Evolutionary conservation across 139 green algal species (phyloP), one percentile per base, ranked within the genome.

Genomic region (Deuterostichococcus epilithicus): DNA sequence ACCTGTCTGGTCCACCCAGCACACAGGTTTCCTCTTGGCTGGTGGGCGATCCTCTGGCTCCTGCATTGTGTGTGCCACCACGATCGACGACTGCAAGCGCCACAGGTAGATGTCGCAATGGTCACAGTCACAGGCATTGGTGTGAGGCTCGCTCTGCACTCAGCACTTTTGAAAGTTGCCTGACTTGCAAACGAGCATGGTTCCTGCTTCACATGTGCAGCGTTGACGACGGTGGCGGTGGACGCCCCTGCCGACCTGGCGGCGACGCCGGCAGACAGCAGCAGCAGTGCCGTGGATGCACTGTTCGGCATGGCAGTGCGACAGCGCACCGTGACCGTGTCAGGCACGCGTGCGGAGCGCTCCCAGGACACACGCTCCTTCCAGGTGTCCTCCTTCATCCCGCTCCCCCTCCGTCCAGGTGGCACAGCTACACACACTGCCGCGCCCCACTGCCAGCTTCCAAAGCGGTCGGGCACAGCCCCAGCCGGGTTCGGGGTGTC

Each of bases 261-360:
- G 28, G 35, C 52, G 3, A 23, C 47, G 38, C 4, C 68, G 45
- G 30, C 20, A 39, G 68, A 28, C 52, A 35, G 4, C 65, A 34
- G 23, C 44, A 58, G 26, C 42, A 38, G n/a, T 60, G 44, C n/a
- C 2, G 75, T 83, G 44, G 68, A 82, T 3, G 45, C 68, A 4
- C 42, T 90, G 37, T 90, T 91, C 74, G 86, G 77, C 3, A 63
- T 94, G 38, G 1, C 34, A n/a, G 71, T 87, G 72, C 68, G 63
- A 1, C 81, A 87, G 78, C 83, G 81, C 39, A 91, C 74, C 38
- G 74, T 85, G 72, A 86, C 80, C 39, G 66, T 92, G 28, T 73
- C 70, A 13, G 82, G 82, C 13, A 45, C 47, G 10, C 74, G 72
- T 5, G 39, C 76, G 0, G 63, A 79, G 2, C 68, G 68, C 58